Evolutionary conservation across 169 alveolate genomes (phyloP), one percentile per base, ranked within the genome.

Genomic region (Babesia ovis): DNA sequence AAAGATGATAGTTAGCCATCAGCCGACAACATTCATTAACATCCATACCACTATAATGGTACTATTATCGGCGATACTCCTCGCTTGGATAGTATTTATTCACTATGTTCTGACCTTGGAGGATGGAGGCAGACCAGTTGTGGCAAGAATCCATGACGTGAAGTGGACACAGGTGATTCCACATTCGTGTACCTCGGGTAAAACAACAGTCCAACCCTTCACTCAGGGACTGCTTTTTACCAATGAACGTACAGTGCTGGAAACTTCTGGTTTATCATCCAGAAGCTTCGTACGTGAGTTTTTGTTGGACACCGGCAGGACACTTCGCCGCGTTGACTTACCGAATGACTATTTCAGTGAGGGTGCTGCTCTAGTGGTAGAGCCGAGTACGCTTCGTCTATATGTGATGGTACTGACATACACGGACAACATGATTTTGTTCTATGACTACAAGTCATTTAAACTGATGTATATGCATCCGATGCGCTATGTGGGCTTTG

Each of bases 171-270:
- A 50, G 4, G 12, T 9, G 29, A 4, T 48, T 5, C 74, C 62
- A 35, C 74, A 64, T 42, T 18, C 9, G 5, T 64, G 74, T 23
- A 12, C 27, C 1, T 22, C 20, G 4, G 60, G 72, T 48, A 42
- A 4, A 42, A 0, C 14, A 20, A 46, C 22, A 0, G 56, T 48
- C 3, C 9, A 23, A n/a, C 91, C 91, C 12, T 85, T 80, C 51
- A 85, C 88, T 0, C 91, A 85, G 45, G 91, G 91, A 1, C 41
- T 85, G 23, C 71, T 85, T 27, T 85, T 57, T 64, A 31, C 60
- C 31, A 54, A 57, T 18, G 50, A 66, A n/a, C 48, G 57, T 6
- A 70, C 53, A 23, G 37, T 79, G 22, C 32, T 85, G 27, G 91
- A 85, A 51, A 53, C 88, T 6, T 62, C 85, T 0, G 91, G 91